These are phyloP conservation scores for Lophiotrema nucula DNA, from an alignment of 495 filamentous ascomycete species.

Conservation along the genomic window DNA sequence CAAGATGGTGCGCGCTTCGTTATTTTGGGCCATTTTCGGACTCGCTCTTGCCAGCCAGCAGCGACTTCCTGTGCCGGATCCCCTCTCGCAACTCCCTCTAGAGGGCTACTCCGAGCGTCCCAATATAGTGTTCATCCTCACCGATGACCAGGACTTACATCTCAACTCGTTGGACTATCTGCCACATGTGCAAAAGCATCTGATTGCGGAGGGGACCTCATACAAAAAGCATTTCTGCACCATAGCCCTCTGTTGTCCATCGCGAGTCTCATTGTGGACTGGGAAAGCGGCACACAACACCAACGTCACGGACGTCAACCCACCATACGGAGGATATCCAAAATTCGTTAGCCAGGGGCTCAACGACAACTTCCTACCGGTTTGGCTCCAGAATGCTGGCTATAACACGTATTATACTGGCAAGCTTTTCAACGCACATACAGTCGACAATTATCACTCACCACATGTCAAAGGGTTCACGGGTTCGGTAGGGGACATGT, in stretches of 20 bases:
- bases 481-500: slow-evolving; percentile 40
- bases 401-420: slow-evolving; percentile 73
- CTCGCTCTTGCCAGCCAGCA: neutral
- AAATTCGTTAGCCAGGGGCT: slow-evolving; percentile 66
- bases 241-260: slow-evolving; percentile 40
- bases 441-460: slow-evolving; percentile 36
- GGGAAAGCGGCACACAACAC: slow-evolving; percentile 71
- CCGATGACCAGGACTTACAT: slow-evolving; percentile 40
- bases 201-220: slow-evolving; percentile 33
- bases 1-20: slow-evolving; percentile 1
- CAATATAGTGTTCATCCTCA: slow-evolving; percentile 41
- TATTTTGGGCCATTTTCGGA: slow-evolving; percentile 6
- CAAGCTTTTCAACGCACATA: slow-evolving; percentile 64
- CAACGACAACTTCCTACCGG: slow-evolving; percentile 64
- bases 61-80: neutral
- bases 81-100: neutral
- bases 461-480: slow-evolving; percentile 60
- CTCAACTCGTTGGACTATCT: slow-evolving; percentile 38
- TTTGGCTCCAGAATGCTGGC: slow-evolving; percentile 69
- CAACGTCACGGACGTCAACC: slow-evolving; percentile 68
- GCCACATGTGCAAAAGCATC: slow-evolving; percentile 36
- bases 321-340: slow-evolving; percentile 62
- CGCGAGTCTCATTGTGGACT: slow-evolving; percentile 48
- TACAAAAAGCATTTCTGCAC: slow-evolving; percentile 39
- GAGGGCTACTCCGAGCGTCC: slow-evolving; percentile 1